These are phyloP conservation scores for Peronospora belbahrii DNA, from an alignment of 352 stramenopile species.

Conservation along the genomic window DNA sequence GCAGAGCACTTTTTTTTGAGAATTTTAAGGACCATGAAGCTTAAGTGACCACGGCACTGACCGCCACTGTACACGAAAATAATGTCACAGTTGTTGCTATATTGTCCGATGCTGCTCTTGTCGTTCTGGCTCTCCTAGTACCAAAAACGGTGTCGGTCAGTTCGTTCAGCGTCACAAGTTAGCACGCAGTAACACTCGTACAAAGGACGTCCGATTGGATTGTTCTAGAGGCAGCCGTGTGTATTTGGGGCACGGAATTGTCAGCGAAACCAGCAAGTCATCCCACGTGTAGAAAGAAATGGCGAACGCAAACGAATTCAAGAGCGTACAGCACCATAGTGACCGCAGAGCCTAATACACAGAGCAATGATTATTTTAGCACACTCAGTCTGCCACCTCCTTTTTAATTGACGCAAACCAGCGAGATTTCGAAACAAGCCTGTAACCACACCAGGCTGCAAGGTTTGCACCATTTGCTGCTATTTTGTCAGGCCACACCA, in stretches of 20 bases:
- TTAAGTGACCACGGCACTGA: no score
- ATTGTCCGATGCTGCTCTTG: background rate
- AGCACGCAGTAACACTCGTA: conserved; percentile 21
- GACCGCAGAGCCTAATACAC: conserved; percentile 13
- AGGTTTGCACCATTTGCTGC: conserved; percentile 34
- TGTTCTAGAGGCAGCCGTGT: conserved; percentile 28
- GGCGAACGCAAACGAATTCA: conserved; percentile 7
- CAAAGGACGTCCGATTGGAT: conserved; percentile 27
- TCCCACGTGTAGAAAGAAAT: conserved; percentile 6
- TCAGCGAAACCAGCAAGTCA: conserved; percentile 29
- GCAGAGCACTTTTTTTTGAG: no score
- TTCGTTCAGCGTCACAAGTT: background rate
- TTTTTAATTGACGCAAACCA: conserved; percentile 1
- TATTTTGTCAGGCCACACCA: conserved; percentile 10
- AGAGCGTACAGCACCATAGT: conserved; percentile 15
- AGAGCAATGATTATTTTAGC: conserved; percentile 19
- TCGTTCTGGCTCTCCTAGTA: background rate
- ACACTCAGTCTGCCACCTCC: background rate
- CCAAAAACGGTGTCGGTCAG: background rate
- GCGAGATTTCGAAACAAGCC: conserved; percentile 18
- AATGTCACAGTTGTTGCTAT: background rate
- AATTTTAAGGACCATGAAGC: no score
- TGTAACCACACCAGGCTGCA: conserved; percentile 16
- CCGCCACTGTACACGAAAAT: background rate
- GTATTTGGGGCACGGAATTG: conserved; percentile 27